phyloP scores from a whole-genome alignment of 352 stramenopile species.

The Thraustochytrium sp. region DNA sequence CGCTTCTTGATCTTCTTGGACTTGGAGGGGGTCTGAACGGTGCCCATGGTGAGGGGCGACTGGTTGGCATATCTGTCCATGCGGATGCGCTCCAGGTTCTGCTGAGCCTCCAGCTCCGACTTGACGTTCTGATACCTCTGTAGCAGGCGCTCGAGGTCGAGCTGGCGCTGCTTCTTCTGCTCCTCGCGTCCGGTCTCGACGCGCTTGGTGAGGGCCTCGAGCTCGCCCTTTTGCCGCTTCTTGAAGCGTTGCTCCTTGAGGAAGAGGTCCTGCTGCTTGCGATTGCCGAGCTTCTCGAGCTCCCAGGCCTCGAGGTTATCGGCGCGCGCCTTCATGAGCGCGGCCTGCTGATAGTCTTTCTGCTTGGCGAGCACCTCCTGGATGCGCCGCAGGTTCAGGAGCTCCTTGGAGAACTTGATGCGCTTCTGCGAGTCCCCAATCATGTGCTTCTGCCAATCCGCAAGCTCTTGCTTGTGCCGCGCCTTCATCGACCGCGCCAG shows the following conservation, averaged over 20 bases:
- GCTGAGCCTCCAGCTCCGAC: constrained; percentile 82
- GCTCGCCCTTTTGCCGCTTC: constrained; percentile 79
- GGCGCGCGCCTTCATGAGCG: constrained; percentile 93
- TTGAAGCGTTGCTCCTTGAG: constrained; percentile 90
- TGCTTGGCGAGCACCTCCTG: constrained; percentile 82
- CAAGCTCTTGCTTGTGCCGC: constrained; percentile 72
- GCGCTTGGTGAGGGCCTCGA: constrained; percentile 84
- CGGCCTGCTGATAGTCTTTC: constrained; percentile 82
- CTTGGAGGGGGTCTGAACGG: background rate
- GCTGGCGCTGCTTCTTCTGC: constrained; percentile 87
- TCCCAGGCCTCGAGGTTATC: constrained; percentile 88
- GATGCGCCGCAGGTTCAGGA: constrained; percentile 84
- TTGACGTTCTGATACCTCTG: constrained; percentile 93
- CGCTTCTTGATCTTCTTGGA: too few species aligned
- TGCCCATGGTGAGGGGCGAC: constrained; percentile 9
- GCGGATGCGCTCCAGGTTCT: constrained; percentile 83
- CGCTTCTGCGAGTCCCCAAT: constrained; percentile 71
- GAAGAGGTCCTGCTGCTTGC: constrained; percentile 88
- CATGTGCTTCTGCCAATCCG: constrained; percentile 84
- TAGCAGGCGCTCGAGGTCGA: constrained; percentile 81
- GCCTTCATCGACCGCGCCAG: constrained; percentile 56
- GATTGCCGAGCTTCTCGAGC: constrained; percentile 85
- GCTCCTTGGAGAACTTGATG: constrained; percentile 83
- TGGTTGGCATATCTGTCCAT: constrained; percentile 61
- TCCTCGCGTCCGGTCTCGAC: constrained; percentile 86